Percentiles rank a stretch among this genome's conserved stretches.
phyloP scores from a whole-genome alignment of 192 early-diverging fungal species.

The Backusella macrospora region DNA sequence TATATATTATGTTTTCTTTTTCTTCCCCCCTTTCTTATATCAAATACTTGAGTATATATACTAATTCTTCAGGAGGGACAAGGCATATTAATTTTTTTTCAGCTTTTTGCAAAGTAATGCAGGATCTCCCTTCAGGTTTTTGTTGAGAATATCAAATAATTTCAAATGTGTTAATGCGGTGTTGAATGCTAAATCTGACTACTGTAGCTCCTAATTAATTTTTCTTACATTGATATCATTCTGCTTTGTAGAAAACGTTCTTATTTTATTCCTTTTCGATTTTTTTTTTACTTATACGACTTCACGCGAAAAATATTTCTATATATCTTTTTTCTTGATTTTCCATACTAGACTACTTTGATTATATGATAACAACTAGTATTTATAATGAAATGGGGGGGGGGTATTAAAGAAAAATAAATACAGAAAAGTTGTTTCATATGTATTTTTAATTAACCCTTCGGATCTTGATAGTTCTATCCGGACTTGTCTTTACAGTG shows the following conservation, averaged over 20 bases:
- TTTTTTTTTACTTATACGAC: no score
- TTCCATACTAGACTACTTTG: background rate
- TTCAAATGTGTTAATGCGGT: background rate
- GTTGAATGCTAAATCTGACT: background rate
- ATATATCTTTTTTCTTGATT: no score
- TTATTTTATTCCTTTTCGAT: background rate
- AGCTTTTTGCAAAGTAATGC: background rate
- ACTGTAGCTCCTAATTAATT: constrained; percentile 8
- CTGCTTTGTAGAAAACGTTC: background rate
- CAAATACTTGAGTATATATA: background rate
- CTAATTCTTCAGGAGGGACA: background rate
- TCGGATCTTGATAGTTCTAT: background rate
- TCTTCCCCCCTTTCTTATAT: background rate
- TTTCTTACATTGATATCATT: constrained; percentile 9
- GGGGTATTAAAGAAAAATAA: background rate
- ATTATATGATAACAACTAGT: background rate
- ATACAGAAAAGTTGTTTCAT: background rate
- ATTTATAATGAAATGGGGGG: background rate
- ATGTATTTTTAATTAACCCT: constrained; percentile 4
- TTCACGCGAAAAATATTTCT: no score
- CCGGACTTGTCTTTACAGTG: background rate
- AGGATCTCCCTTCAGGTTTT: background rate
- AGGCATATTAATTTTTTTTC: constrained; percentile 1
- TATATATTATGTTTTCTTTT: no score
- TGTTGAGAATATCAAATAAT: background rate